These are phyloP conservation scores for Cercospora sp. DNA, from an alignment of 2,329 filamentous ascomycete species.

Conservation along the genomic window DNA sequence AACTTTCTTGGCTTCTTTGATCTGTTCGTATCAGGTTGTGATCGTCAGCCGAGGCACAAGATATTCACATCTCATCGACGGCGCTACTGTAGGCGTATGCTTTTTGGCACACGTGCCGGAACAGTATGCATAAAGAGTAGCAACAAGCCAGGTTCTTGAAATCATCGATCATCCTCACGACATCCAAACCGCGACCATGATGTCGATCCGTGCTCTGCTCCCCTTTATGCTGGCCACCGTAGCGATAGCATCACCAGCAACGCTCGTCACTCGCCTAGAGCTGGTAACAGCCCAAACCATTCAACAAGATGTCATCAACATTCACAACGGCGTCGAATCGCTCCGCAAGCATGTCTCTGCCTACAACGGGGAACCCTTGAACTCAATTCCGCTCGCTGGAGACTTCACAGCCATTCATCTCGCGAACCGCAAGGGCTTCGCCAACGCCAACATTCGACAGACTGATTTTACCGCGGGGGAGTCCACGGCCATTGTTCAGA, in stretches of 20 bases:
- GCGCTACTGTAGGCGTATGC: background rate
- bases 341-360: constrained; percentile 20
- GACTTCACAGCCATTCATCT: constrained; percentile 29
- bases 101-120: background rate
- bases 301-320: constrained; percentile 27
- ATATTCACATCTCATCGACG: background rate
- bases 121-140: background rate
- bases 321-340: constrained; percentile 25
- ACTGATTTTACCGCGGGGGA: constrained; percentile 22
- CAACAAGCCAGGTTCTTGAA: background rate
- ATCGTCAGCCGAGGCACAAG: background rate
- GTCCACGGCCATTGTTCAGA: constrained; percentile 26
- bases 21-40: background rate
- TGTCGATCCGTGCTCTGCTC: background rate
- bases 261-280: constrained; percentile 12
- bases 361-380: constrained; percentile 19
- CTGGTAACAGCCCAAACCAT: constrained; percentile 26
- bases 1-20: background rate
- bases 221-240: constrained; percentile 5
- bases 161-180: background rate
- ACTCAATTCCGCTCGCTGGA: constrained; percentile 16
- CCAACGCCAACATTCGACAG: constrained; percentile 26
- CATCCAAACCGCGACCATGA: background rate
- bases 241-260: constrained; percentile 13
- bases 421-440: constrained; percentile 29